Evolutionary conservation across 129 eudicot species (phyloP).

Genomic region (Pseudognaphalium luteoalbum): DNA sequence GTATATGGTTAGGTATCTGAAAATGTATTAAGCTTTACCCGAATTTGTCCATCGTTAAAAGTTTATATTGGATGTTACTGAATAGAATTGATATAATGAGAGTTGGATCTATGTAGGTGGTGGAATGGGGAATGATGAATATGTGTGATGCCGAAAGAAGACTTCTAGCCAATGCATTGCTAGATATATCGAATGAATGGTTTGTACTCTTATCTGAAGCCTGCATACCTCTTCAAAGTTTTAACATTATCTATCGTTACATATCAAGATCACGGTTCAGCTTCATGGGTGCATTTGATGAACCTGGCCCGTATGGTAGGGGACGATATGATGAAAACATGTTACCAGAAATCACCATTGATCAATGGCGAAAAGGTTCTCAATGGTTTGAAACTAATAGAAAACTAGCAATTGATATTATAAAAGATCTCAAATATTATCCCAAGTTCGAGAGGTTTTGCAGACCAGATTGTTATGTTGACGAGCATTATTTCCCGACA

Average conservation of each 20-base stretch:
- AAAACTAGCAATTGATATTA: constrained; percentile 60
- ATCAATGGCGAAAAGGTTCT: constrained; percentile 82
- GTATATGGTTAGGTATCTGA: no score
- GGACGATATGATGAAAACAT: constrained; percentile 55
- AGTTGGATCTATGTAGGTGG: constrained; percentile 41
- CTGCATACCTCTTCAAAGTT: constrained; percentile 70
- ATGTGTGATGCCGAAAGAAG: constrained; percentile 86
- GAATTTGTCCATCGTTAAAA: no score
- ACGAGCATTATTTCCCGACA: constrained; percentile 88
- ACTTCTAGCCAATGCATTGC: constrained; percentile 75
- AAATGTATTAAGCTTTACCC: no score
- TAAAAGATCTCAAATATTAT: constrained; percentile 49
- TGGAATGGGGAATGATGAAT: constrained; percentile 82
- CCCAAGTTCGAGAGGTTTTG: constrained; percentile 65
- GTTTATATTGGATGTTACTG: no score
- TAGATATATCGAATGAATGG: constrained; percentile 69
- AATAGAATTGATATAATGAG: background rate
- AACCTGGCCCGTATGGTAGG: constrained; percentile 63
- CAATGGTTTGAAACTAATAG: constrained; percentile 83
- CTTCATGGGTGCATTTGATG: constrained; percentile 67
- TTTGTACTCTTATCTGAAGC: constrained; percentile 73
- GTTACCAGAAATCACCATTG: constrained; percentile 56
- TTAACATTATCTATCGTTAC: constrained; percentile 50
- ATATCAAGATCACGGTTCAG: constrained; percentile 49
- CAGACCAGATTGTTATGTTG: constrained; percentile 66